Conservation (phyloP, 257 asterid species). For the Datura wrightii region DNA sequence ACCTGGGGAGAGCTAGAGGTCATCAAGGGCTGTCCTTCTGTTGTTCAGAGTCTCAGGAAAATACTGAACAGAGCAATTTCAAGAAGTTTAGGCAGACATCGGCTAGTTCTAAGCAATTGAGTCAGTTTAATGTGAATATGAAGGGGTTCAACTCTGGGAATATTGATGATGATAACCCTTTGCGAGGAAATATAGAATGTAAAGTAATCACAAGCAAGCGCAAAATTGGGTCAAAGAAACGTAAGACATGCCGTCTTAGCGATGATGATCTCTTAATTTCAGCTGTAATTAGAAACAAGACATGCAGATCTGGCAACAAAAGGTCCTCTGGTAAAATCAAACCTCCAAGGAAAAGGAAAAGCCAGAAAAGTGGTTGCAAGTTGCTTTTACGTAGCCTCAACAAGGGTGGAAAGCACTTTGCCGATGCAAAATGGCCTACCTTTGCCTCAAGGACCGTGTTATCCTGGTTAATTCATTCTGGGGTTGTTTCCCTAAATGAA, state of each 20-base stretch:
- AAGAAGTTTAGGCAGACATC: background rate
- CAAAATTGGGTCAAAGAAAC: constrained; percentile 51
- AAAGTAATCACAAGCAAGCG: background rate
- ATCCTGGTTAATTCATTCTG: constrained; percentile 86
- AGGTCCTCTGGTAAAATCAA: constrained; percentile 58
- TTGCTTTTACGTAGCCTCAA: constrained; percentile 72
- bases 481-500: constrained; percentile 69
- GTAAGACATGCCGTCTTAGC: constrained; percentile 52
- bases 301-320: constrained; percentile 52
- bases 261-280: constrained; percentile 87
- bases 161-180: constrained; percentile 1
- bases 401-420: constrained; percentile 67
- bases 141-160: constrained; percentile 21
- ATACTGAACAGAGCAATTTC: constrained; percentile 9
- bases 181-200: background rate
- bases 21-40: background rate
- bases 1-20: constrained; percentile 24
- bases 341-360: constrained; percentile 63
- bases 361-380: constrained; percentile 82
- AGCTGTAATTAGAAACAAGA: constrained; percentile 66
- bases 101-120: constrained; percentile 4
- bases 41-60: constrained; percentile 10
- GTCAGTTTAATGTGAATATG: constrained; percentile 10
- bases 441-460: constrained; percentile 73
- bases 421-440: constrained; percentile 80